These are phyloP conservation scores for Mycosarcoma maydis DNA, from an alignment of 1,284 basidiomycete species.

Conservation along the genomic window DNA sequence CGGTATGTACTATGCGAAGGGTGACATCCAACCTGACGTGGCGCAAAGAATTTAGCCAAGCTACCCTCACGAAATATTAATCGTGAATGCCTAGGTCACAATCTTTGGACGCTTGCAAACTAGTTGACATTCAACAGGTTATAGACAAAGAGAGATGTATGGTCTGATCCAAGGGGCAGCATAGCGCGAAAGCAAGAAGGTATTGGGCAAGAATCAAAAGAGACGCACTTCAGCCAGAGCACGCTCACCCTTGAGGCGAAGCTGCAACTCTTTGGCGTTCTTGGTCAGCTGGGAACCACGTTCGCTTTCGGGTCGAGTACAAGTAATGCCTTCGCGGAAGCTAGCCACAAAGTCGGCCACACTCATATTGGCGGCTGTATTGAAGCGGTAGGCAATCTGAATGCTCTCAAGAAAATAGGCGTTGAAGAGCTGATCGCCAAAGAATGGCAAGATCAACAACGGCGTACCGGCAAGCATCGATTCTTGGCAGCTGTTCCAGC, in stretches of 20 bases:
- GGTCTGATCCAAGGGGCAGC: no score
- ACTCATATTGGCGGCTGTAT: neutral
- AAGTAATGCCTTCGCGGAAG: conserved; percentile 3
- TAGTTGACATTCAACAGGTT: no score
- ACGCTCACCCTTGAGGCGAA: neutral
- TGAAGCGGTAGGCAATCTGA: conserved; percentile 2
- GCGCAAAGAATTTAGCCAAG: no score
- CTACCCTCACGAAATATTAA: no score
- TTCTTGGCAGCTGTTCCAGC: conserved; percentile 13
- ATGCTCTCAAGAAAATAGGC: conserved; percentile 1
- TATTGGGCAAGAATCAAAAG: neutral
- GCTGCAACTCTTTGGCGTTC: neutral
- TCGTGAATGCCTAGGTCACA: no score
- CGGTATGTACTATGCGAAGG: no score
- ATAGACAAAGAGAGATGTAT: no score
- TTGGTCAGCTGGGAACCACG: neutral
- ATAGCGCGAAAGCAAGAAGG: no score
- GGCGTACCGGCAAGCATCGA: conserved; percentile 9
- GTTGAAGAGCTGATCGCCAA: conserved; percentile 13
- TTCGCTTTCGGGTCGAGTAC: conserved; percentile 1
- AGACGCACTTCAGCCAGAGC: neutral
- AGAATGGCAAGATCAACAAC: conserved; percentile 7
- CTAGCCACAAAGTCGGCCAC: neutral
- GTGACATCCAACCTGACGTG: no score
- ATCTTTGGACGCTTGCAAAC: no score